phyloP scores from a whole-genome alignment of 495 filamentous ascomycete species.

The Tuber microsphaerosporum region DNA sequence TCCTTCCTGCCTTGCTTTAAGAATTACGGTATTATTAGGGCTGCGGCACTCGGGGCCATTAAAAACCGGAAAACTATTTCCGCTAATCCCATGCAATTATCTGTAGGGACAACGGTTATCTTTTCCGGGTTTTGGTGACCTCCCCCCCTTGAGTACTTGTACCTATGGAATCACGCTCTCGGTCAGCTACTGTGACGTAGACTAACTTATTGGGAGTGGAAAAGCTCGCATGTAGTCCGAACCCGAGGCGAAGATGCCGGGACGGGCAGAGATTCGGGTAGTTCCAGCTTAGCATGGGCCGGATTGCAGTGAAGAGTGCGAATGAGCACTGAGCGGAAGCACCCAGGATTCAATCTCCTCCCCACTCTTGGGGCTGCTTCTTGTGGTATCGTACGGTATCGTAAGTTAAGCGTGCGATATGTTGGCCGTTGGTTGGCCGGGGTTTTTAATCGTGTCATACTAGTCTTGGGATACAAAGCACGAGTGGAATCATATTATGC shows the following conservation, averaged over 20 bases:
- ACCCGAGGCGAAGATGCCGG: not conserved
- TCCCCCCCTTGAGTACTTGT: no score
- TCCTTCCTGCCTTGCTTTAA: not conserved
- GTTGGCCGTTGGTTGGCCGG: not conserved
- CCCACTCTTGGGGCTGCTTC: not conserved
- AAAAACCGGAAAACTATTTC: no score
- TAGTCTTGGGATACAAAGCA: not conserved
- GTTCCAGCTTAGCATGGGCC: not conserved
- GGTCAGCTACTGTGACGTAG: not conserved
- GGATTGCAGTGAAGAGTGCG: not conserved
- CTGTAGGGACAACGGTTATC: no score
- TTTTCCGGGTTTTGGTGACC: no score
- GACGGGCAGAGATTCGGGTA: not conserved
- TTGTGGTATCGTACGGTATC: not conserved
- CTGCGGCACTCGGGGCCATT: not conserved
- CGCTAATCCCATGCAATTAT: no score
- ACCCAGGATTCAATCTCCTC: not conserved
- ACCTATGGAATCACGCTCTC: not conserved
- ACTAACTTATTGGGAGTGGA: not conserved
- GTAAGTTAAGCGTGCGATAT: not conserved
- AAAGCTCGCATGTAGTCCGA: not conserved
- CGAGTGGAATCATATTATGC: not conserved
- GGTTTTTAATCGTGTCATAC: not conserved
- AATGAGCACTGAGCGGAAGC: not conserved
- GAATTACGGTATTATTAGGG: not conserved